These are phyloP conservation scores for Moesziomyces parantarcticus DNA, from an alignment of 1,284 basidiomycete genomes.

Conservation along the genomic window DNA sequence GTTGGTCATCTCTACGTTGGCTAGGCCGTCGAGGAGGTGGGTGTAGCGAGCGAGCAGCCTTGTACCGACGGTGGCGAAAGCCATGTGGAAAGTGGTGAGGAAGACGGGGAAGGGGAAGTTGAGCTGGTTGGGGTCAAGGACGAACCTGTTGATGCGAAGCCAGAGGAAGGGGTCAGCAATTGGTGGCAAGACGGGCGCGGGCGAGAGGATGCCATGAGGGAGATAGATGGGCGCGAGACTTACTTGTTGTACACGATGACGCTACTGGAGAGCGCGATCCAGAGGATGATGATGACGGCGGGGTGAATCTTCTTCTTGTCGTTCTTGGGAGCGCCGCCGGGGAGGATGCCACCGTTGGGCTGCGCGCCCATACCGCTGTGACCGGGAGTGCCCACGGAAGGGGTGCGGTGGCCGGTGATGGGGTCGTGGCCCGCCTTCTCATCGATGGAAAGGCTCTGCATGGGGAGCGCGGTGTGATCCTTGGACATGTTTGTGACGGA, in stretches of 20 bases:
- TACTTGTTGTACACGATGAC: conserved; percentile 91
- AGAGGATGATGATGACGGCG: conserved; percentile 80
- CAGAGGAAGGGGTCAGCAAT: conserved; percentile 77
- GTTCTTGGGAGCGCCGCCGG: conserved; percentile 44
- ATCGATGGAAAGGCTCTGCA: conserved; percentile 60
- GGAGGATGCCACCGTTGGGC: conserved; percentile 47
- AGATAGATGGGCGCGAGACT: conserved; percentile 4
- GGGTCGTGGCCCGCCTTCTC: conserved; percentile 64
- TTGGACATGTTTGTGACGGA: conserved; percentile 59
- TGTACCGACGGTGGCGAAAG: conserved; percentile 83
- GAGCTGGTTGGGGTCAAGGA: conserved; percentile 51
- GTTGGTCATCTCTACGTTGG: conserved; percentile 80
- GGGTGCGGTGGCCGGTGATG: conserved; percentile 58
- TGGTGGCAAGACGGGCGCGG: not conserved
- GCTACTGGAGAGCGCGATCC: conserved; percentile 87
- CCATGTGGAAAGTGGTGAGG: conserved; percentile 67
- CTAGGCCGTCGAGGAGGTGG: conserved; percentile 84
- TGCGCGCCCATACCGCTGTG: conserved; percentile 51
- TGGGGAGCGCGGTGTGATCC: conserved; percentile 59
- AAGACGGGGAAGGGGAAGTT: conserved; percentile 69
- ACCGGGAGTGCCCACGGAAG: conserved; percentile 51
- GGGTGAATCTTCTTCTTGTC: conserved; percentile 69
- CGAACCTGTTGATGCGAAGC: conserved; percentile 68
- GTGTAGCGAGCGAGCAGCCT: conserved; percentile 89
- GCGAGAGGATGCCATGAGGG: not conserved